Base-by-base conservation (phyloP, 140 eudicot species). In the Senecio squalidus region DNA sequence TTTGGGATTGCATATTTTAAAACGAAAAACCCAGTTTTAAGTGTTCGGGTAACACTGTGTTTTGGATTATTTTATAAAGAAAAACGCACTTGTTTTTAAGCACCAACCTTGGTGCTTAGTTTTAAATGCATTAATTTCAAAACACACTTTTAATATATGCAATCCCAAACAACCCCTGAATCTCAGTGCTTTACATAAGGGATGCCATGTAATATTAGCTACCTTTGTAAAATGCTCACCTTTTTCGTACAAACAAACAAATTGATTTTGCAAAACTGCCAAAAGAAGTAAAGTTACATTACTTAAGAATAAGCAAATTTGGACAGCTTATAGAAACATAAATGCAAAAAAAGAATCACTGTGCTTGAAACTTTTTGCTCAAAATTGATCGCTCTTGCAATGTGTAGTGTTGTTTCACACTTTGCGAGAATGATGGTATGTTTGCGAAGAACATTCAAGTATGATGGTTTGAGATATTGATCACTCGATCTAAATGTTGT, bases 381-480 rank as follows among this genome's bases (percentile, higher is more conserved):
- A 39, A 25, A 54, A 13, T 20, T 9, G 22, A 26, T 7, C 56
- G 27, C 54, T 66, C 27, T 55, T 55, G 23, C 3, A 30, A 16
- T 29, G 22, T 18, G 21, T 29, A 62, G 21, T 46, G 23, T 62
- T 48, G 15, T 13, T 62, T 30, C 13, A 31, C 58, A 14, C 36
- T 62, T 31, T 45, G 47, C 58, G 13, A 30, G 29, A 51, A 65
- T 51, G n/a, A 27, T 38, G 52, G 50, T 52, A 36, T 51, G 29
- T 29, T 65, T 64, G 40, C 58, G 52, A 24, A 24, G 62, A 51
- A 16, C 46, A 34, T 7, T 31, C 46, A 9, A 17, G 58, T 29
- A 18, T 30, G 22, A 28, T 62, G 68, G 46, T 30, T 46, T 20
- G 6, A 45, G n/a, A n/a, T 26, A 21, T 62, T 21, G 14, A 18